Conservation (phyloP, 2,329 filamentous ascomycete species). For the Pseudogymnoascus sp. region DNA sequence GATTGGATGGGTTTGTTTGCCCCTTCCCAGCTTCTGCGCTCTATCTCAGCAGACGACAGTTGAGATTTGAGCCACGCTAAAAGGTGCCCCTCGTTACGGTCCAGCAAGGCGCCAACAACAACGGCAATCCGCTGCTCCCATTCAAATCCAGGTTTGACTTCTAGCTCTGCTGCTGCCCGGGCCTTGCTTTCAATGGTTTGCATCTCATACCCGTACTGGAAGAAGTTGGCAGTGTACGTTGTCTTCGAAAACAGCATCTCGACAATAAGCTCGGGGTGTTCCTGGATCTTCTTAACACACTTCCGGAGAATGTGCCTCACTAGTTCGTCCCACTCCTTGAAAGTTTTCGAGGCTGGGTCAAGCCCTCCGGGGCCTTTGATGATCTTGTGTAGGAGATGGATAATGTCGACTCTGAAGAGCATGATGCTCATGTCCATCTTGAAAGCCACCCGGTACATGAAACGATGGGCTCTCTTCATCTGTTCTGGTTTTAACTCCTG, state of each 20-base stretch:
- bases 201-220: constrained; percentile 84
- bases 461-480: constrained; percentile 84
- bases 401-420: constrained; percentile 83
- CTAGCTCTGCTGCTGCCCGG: constrained; percentile 68
- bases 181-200: constrained; percentile 58
- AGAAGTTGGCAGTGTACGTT: constrained; percentile 69
- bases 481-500: constrained; percentile 69
- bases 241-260: constrained; percentile 96
- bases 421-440: constrained; percentile 87
- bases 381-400: constrained; percentile 81
- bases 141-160: constrained; percentile 65
- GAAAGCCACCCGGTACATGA: constrained; percentile 88
- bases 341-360: constrained; percentile 56
- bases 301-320: constrained; percentile 74
- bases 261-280: constrained; percentile 75
- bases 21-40: constrained; percentile 70
- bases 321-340: constrained; percentile 85
- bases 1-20: constrained; percentile 52
- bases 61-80: constrained; percentile 75
- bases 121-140: constrained; percentile 61
- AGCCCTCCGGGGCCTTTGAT: constrained; percentile 79
- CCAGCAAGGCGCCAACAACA: constrained; percentile 68
- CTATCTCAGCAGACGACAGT: constrained; percentile 57
- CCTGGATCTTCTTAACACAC: constrained; percentile 74
- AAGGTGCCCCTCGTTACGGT: constrained; percentile 66